These are phyloP conservation scores for Uronychia binucleata DNA, from an alignment of 73 alveolate genomes.

Conservation along the genomic window DNA sequence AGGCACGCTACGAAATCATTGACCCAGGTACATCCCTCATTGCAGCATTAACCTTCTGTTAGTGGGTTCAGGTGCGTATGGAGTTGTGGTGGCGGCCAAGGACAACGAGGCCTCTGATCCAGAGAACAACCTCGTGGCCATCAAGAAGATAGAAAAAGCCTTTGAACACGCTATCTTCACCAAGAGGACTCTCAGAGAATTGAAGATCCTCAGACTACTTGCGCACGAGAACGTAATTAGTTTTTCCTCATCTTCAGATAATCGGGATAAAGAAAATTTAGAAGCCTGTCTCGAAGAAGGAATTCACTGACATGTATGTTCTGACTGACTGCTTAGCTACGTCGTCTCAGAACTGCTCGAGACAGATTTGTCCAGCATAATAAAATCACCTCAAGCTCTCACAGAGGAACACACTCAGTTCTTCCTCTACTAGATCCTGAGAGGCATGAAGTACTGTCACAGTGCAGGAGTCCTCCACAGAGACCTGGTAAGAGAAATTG, in stretches of 20 bases:
- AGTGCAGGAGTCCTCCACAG: constrained; percentile 92
- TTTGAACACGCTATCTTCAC: constrained; percentile 50
- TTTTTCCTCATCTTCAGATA: constrained; percentile 6
- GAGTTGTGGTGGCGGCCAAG: constrained; percentile 54
- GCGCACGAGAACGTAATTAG: constrained; percentile 60
- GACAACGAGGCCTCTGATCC: constrained; percentile 33
- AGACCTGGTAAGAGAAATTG: constrained; percentile 57
- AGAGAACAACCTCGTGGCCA: constrained; percentile 43
- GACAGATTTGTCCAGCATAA: constrained; percentile 61
- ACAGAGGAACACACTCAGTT: constrained; percentile 90
- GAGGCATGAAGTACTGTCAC: constrained; percentile 94
- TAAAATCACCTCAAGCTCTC: constrained; percentile 52
- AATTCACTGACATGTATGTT: constrained; percentile 53
- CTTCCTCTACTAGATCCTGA: constrained; percentile 90
- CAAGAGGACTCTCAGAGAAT: constrained; percentile 69
- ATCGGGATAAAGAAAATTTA: constrained; percentile 52
- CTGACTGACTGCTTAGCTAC: neutral
- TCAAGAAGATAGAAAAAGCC: constrained; percentile 60
- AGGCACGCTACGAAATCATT: too few species aligned
- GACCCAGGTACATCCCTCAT: too few species aligned
- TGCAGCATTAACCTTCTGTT: too few species aligned
- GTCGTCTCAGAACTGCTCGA: constrained; percentile 66
- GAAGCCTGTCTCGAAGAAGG: constrained; percentile 67
- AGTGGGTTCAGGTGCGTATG: constrained; percentile 77
- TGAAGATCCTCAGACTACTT: constrained; percentile 48